Base-by-base conservation (phyloP, 164 flowering plant species). In the Amborella trichopoda region DNA sequence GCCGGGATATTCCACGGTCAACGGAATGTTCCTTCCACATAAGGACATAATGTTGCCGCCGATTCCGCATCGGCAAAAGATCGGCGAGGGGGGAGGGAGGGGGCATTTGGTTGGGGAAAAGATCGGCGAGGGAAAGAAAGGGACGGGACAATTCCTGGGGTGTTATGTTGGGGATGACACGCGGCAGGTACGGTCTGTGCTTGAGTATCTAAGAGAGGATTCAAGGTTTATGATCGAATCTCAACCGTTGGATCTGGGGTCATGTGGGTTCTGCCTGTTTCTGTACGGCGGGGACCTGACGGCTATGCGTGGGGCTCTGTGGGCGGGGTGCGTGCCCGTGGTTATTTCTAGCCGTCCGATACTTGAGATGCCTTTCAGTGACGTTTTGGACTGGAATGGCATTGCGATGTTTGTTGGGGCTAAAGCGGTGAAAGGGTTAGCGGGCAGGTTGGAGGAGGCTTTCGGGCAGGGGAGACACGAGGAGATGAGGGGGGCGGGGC, bases 321-420 rank as follows among this genome's bases (percentile, higher is more conserved):
- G 71, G 6, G 32, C 23, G 39, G 89, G 86, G 13, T 86, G 96
- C 38, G 83, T 86, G 56, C 86, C 89, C 48, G 84, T 71, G 62
- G 74, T 86, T 70, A 55, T 80, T 34, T 57, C 70, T 22, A 75
- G 65, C 66, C 70, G 84, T 55, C 80, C 83, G 74, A 71, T 76
- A 9, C 72, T 70, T 45, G 84, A 80, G 53, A 46, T 86, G 62
- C 93, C 89, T 45, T 60, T 83, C 40, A 54, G 65, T 65, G 89
- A 83, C 54, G 74, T 82, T 44, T 39, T 86, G 62, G 55, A 58
- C 60, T 86, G 96, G 93, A 55, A 67, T 43, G 76, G 73, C 45
- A 59, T 86, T 12, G 87, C 77, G 20, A 48, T 80, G 62, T 59
- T 80, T 26, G 76, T 73, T 10, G 63, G 65, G 26, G 30, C 46